phyloP scores from a whole-genome alignment of 495 filamentous ascomycete species.

The Daldinia bambusicola region DNA sequence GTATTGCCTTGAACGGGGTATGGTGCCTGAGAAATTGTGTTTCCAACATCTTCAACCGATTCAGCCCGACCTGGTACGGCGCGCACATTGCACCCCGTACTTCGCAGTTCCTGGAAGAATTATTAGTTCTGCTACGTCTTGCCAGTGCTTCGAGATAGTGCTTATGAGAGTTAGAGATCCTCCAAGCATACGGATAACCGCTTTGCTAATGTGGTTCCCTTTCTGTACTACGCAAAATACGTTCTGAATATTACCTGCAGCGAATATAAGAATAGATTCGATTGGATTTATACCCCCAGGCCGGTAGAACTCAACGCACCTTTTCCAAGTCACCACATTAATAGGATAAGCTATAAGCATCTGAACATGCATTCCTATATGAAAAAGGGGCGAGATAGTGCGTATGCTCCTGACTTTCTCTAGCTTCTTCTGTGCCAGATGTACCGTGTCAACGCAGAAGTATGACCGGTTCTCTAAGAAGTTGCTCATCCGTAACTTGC shows the following conservation, averaged over 20 bases:
- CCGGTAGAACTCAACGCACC: not conserved
- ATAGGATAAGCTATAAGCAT: not conserved
- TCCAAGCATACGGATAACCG: not conserved
- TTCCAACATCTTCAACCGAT: not conserved
- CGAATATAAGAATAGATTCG: not conserved
- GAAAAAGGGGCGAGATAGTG: not conserved
- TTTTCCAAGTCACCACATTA: not conserved
- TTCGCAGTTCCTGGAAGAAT: not conserved
- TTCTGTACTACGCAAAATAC: not conserved
- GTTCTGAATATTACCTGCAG: not conserved
- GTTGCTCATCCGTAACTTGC: slow-evolving; percentile 45
- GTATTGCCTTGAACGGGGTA: slow-evolving; percentile 44
- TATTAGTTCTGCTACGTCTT: not conserved
- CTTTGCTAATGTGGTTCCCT: not conserved
- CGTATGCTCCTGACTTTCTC: not conserved
- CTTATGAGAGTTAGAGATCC: no score
- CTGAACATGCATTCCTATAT: not conserved
- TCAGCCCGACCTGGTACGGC: not conserved
- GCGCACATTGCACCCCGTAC: not conserved
- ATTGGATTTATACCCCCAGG: not conserved
- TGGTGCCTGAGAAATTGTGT: not conserved
- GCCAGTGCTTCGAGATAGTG: not conserved
- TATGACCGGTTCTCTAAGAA: slow-evolving; percentile 53
- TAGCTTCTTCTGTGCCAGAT: not conserved
- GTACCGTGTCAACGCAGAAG: slow-evolving; percentile 43